phyloP scores from a whole-genome alignment of 257 asterid genomes.

The Cinchona pubescens region DNA sequence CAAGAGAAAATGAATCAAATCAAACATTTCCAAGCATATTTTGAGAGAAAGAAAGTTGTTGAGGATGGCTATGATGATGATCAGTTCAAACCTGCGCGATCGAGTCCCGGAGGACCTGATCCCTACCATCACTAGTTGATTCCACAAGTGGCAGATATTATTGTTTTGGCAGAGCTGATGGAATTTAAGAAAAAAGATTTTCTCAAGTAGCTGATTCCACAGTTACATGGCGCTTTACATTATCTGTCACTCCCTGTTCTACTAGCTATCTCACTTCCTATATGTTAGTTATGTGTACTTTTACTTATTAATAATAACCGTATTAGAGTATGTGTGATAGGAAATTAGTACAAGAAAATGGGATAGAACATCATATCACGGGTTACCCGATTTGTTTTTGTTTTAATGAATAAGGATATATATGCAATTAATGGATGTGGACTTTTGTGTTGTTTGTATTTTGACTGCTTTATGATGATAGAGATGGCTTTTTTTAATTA shows the following conservation, averaged over 20 bases:
- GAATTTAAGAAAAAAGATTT: not conserved
- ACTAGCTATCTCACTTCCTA: too few species aligned
- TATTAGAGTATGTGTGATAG: too few species aligned
- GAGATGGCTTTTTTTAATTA: not conserved
- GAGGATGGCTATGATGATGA: conserved; percentile 21
- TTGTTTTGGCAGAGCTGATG: not conserved
- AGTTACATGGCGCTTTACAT: too few species aligned
- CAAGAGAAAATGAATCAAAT: not conserved
- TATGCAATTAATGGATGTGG: not conserved
- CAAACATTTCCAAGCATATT: conserved; percentile 31
- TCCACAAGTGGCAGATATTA: not conserved
- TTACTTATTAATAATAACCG: too few species aligned
- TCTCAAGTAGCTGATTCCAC: not conserved
- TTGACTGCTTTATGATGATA: not conserved
- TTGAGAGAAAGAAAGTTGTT: conserved; percentile 16
- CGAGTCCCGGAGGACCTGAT: conserved; percentile 57
- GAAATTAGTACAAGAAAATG: too few species aligned
- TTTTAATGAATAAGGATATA: not conserved
- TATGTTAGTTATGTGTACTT: too few species aligned
- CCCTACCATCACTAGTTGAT: conserved; percentile 37
- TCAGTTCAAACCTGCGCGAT: conserved; percentile 25
- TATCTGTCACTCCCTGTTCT: too few species aligned
- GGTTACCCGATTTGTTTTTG: not conserved
- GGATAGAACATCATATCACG: too few species aligned
- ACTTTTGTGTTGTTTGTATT: not conserved